Evolutionary conservation across 192 early-diverging fungal species (phyloP).

Genomic region (Jimgerdemannia flammicorona): DNA sequence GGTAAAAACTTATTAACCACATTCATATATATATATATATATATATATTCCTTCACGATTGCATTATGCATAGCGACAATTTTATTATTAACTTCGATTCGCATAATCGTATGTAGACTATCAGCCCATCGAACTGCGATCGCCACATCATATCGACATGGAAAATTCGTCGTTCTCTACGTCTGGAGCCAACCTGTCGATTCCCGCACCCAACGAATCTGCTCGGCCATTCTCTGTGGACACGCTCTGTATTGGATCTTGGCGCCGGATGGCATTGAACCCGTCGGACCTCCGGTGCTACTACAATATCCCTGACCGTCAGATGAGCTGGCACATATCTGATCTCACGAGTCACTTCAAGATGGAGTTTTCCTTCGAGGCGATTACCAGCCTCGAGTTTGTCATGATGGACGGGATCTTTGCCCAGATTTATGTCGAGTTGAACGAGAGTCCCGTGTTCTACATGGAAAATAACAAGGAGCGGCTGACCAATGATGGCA

Average conservation of each 20-base stretch:
- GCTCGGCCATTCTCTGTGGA: conserved; percentile 36
- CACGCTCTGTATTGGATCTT: conserved; percentile 58
- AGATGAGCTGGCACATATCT: conserved; percentile 59
- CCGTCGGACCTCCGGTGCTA: conserved; percentile 49
- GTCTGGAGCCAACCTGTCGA: background rate
- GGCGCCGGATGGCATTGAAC: conserved; percentile 51
- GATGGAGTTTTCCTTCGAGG: conserved; percentile 55
- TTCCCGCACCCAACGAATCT: background rate
- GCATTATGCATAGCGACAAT: background rate
- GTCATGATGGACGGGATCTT: conserved; percentile 34
- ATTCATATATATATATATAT: background rate
- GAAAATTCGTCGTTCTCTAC: background rate
- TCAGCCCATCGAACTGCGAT: background rate
- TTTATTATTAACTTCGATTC: background rate
- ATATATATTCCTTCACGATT: background rate
- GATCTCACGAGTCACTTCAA: conserved; percentile 56
- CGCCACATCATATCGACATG: background rate
- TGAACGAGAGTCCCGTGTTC: conserved; percentile 48
- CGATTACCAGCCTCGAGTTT: conserved; percentile 47
- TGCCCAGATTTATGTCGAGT: conserved; percentile 43
- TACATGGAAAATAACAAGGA: conserved; percentile 35
- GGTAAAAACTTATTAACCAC: background rate
- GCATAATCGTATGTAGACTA: background rate
- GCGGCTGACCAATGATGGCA: background rate
- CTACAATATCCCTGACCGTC: conserved; percentile 39